Conservation (phyloP, 2,329 filamentous ascomycete species). For the Stromatinia cepivora region DNA sequence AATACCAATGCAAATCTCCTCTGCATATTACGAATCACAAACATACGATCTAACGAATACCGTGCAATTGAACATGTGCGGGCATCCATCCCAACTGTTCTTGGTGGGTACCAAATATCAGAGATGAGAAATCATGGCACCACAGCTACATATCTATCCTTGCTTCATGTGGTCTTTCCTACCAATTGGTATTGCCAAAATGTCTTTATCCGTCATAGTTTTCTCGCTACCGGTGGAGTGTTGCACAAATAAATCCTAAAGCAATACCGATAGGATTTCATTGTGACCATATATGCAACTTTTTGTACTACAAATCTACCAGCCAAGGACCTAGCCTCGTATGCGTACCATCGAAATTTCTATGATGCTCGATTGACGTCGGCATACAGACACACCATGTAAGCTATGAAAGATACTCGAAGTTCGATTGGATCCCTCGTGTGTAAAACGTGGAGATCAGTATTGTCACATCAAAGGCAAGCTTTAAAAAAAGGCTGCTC, state of each 20-base stretch:
- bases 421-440: background rate
- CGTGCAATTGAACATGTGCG: conserved; percentile 4
- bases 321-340: background rate
- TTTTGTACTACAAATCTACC: background rate
- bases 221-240: background rate
- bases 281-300: background rate
- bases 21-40: conserved; percentile 9
- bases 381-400: background rate
- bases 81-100: conserved; percentile 18
- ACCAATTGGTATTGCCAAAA: conserved; percentile 9
- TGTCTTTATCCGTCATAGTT: conserved; percentile 5
- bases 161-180: conserved; percentile 6
- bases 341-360: background rate
- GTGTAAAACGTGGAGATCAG: conserved; percentile 14
- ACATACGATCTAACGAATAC: conserved; percentile 14
- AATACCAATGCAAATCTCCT: conserved; percentile 16
- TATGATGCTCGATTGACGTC: conserved; percentile 10
- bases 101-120: conserved; percentile 9
- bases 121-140: conserved; percentile 16
- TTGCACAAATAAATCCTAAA: conserved; percentile 11
- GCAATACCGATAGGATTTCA: background rate
- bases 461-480: background rate
- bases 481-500: background rate
- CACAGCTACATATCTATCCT: conserved; percentile 7
- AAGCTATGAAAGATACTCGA: background rate